Conservation (phyloP, 805 yeast species). For the Debaryomyces hansenii region DNA sequence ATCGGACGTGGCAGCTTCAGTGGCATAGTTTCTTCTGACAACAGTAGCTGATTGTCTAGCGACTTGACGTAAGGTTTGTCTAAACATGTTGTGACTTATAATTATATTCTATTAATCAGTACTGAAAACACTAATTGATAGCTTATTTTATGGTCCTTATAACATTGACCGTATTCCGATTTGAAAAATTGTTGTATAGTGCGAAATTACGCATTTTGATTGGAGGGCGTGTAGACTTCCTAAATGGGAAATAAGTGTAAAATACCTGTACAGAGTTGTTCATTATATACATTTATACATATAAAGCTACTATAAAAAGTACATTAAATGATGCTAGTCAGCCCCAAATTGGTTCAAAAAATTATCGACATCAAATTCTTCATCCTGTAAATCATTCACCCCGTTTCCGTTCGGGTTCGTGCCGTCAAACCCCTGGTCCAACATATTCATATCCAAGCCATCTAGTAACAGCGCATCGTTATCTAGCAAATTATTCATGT, state of each 20-base stretch:
- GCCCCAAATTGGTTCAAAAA: constrained; percentile 45
- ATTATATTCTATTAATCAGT: background rate
- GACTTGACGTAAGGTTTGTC: constrained; percentile 62
- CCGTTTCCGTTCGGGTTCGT: constrained; percentile 16
- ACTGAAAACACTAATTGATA: background rate
- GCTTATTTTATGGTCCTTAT: background rate
- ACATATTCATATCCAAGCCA: constrained; percentile 41
- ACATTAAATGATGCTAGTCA: constrained; percentile 14
- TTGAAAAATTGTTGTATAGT: constrained; percentile 5
- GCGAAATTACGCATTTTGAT: constrained; percentile 24
- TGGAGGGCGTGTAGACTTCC: constrained; percentile 33
- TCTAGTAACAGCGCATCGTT: constrained; percentile 43
- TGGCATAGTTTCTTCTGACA: constrained; percentile 87
- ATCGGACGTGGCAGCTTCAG: constrained; percentile 61
- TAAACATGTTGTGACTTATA: constrained; percentile 45
- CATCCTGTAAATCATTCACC: constrained; percentile 22
- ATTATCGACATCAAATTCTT: constrained; percentile 46
- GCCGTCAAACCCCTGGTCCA: constrained; percentile 32
- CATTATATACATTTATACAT: background rate
- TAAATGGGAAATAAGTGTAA: constrained; percentile 18
- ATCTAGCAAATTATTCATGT: constrained; percentile 37
- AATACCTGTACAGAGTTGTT: background rate
- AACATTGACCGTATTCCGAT: constrained; percentile 9
- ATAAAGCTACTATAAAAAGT: constrained; percentile 1
- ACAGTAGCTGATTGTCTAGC: constrained; percentile 56